phyloP scores from a whole-genome alignment of 1,284 basidiomycete species.

The Rhizoctonia solani region DNA sequence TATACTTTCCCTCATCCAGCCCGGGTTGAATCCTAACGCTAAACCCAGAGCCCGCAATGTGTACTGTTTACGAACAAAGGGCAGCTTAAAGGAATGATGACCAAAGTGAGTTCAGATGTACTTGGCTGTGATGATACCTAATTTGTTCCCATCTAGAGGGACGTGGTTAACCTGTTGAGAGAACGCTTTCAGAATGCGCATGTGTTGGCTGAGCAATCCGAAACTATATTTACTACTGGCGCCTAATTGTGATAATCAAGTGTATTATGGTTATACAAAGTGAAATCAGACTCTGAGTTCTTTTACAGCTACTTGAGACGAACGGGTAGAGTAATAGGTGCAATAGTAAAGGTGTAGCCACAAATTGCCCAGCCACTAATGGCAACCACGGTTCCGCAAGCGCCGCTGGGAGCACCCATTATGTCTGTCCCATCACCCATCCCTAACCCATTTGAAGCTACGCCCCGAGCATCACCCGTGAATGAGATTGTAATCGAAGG shows the following conservation, averaged over 20 bases:
- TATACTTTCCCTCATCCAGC: slow-evolving; percentile 43
- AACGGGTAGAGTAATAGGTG: too few species aligned
- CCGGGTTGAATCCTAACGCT: background rate
- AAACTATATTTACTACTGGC: slow-evolving; percentile 10
- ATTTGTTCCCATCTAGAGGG: slow-evolving; percentile 48
- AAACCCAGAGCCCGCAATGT: slow-evolving; percentile 62
- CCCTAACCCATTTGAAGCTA: slow-evolving; percentile 12
- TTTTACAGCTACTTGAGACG: too few species aligned
- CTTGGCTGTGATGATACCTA: background rate
- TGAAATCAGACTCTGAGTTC: too few species aligned
- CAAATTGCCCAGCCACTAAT: too few species aligned
- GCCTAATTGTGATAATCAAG: background rate
- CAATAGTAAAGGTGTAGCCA: too few species aligned
- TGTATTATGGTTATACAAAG: too few species aligned
- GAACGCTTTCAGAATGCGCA: slow-evolving; percentile 62
- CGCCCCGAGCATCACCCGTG: slow-evolving; percentile 13
- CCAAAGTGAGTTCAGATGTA: slow-evolving; percentile 45
- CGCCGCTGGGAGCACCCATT: too few species aligned
- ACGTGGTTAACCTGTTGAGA: slow-evolving; percentile 64
- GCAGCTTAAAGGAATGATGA: slow-evolving; percentile 63
- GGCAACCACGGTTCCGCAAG: too few species aligned
- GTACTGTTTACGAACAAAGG: slow-evolving; percentile 67
- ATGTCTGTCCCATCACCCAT: slow-evolving; percentile 1
- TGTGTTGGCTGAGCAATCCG: slow-evolving; percentile 42
- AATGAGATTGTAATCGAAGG: slow-evolving; percentile 21